A percentile compares a stretch with the other conserved stretches of the same genome.
phyloP scores from a whole-genome alignment of 2,329 filamentous ascomycete genomes.

The Fusarium nygamai region DNA sequence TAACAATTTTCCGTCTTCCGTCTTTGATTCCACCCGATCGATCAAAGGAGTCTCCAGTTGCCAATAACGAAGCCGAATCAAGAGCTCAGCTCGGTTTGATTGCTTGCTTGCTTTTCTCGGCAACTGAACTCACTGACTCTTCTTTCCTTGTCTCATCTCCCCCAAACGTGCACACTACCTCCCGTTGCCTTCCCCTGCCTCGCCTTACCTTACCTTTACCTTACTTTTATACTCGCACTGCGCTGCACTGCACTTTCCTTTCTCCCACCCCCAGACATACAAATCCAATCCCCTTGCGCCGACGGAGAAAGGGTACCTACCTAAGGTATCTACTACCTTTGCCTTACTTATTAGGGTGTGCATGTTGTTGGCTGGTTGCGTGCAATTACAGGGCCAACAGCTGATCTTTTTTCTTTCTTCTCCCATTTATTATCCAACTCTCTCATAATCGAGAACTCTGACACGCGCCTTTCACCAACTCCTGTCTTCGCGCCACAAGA shows the following conservation, averaged over 20 bases:
- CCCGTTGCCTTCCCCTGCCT: background rate
- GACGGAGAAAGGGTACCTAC: conserved; percentile 1
- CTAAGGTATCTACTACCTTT: background rate
- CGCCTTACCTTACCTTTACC: background rate
- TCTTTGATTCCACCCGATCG: background rate
- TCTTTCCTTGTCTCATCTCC: conserved; percentile 23
- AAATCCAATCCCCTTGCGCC: conserved; percentile 28
- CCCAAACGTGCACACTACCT: conserved; percentile 22
- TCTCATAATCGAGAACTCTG: conserved; percentile 7
- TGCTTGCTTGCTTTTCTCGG: background rate
- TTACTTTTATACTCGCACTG: background rate
- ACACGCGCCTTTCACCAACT: conserved; percentile 24
- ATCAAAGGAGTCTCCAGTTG: background rate
- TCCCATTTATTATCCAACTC: background rate
- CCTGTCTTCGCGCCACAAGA: background rate
- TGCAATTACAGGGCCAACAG: conserved; percentile 27
- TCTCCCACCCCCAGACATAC: conserved; percentile 3
- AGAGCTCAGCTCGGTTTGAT: background rate
- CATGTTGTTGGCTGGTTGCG: conserved; percentile 24
- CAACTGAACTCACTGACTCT: background rate
- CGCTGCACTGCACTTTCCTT: conserved; percentile 11
- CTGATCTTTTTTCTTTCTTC: conserved; percentile 5
- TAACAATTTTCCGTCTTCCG: background rate
- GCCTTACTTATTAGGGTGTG: conserved; percentile 12
- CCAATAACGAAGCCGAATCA: background rate